A percentile compares a stretch with the other conserved stretches of the same genome.
Evolutionary conservation across 352 stramenopile species (phyloP).

Genomic region (Phytophthora fragariaefolia): DNA sequence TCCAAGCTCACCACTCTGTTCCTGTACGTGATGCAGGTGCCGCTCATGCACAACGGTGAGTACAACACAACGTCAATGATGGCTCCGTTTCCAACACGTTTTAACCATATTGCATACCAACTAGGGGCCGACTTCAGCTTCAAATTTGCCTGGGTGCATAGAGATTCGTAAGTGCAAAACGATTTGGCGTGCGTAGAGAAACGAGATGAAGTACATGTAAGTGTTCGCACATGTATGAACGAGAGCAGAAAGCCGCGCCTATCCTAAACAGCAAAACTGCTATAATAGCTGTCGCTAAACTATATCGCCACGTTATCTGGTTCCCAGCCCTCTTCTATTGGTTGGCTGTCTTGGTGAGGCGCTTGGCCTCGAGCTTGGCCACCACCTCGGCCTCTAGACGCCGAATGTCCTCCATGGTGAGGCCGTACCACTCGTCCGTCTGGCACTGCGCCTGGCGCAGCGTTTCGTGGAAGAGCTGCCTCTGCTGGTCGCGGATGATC

Average conservation of each 20-base stretch:
- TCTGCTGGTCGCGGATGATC: conserved; percentile 84
- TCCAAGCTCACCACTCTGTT: neutral
- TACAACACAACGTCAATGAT: too few relatives aligned
- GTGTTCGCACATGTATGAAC: conserved; percentile 23
- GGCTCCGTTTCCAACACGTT: too few relatives aligned
- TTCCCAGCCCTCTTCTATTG: conserved; percentile 39
- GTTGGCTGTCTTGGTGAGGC: conserved; percentile 48
- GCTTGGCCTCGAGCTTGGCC: conserved; percentile 80
- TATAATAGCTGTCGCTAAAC: conserved; percentile 22
- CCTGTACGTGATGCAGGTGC: neutral
- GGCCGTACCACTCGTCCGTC: conserved; percentile 83
- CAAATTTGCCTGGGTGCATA: neutral
- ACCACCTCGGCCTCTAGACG: conserved; percentile 75
- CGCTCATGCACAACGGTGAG: neutral
- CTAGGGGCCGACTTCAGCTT: neutral
- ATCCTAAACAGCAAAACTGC: conserved; percentile 20
- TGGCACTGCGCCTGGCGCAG: conserved; percentile 78
- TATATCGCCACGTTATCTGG: conserved; percentile 8
- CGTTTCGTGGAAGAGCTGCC: conserved; percentile 81
- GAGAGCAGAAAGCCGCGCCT: conserved; percentile 10
- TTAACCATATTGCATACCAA: too few relatives aligned
- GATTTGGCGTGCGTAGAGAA: too few relatives aligned
- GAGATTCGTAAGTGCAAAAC: neutral
- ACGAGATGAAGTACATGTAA: too few relatives aligned
- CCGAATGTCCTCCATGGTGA: conserved; percentile 89